Base-by-base conservation (phyloP, 805 yeast genomes). In the Huiozyma naganishii region DNA sequence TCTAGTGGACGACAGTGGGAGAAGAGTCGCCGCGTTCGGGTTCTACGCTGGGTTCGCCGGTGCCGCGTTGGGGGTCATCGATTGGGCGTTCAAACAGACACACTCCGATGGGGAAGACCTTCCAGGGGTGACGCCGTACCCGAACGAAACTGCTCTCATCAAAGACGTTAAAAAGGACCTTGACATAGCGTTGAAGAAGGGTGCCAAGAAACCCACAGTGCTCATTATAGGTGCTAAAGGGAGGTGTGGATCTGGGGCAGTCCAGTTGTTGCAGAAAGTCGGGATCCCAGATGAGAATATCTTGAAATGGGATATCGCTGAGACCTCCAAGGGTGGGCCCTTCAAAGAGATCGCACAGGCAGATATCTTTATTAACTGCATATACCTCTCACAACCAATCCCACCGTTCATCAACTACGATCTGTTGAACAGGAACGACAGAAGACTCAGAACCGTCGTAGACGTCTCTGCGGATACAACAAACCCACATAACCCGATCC, bases 41-140 rank as follows among this genome's bases (percentile, higher is more conserved):
- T 92, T 77, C 72, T 90, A 90, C 65, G 98, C 99, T 38, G 99
- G 99, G 12, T 92, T 92, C 64, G 98, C 97, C 6, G 99, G 99
- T 58, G 98, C 99, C 33, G 99, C 98, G 32, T 68, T 92, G 44
- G 98, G 98, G 58, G 72, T 90, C 41, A 77, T 77, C 64, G 95
- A 88, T 66, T 92, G 97, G 96, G 83, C 95, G 41, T 82, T 83
- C 70, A 90, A 90, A 66, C 90, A 85, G 65, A 66, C 79, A 34
- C 81, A 84, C 62, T 46, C 74, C 7, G 86, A 79, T 56, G 58
- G 69, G 43, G 77, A 79, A 62, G 79, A 86, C 51, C 71, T 92
- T 53, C 84, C 86, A 35, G 86, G 87, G 42, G 84, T 89, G 37
- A 58, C 77, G 30, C 94, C 97, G 37, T 90, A 80, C 66, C 80